Evolutionary conservation across 2,329 filamentous ascomycete species (phyloP), one percentile per base, ranked within the genome.

Genomic region (Pseudogymnoascus sp.): DNA sequence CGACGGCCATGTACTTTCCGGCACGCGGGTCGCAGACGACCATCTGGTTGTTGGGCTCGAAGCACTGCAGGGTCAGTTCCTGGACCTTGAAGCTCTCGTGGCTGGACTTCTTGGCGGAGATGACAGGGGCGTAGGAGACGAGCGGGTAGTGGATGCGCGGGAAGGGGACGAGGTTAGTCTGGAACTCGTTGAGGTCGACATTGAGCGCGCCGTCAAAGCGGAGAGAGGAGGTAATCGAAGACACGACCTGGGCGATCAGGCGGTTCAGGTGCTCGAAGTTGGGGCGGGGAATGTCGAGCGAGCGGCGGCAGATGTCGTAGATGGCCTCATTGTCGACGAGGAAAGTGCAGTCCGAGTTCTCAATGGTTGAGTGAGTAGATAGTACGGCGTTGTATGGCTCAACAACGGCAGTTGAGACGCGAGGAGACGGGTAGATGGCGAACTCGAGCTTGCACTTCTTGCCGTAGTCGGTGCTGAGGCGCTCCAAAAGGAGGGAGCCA

Each of bases 401-500:
- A 36, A 88, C 85, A 38, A 88, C 83, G n/a, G 84, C 84, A 61
- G 83, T 87, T 19, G 83, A 83, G 61, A 86, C 82, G 66, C 82
- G 81, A 59, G 85, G 84, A 62, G 84, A 82, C 62, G 85, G 85
- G 73, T 87, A 88, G 62, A 87, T 81, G 64, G 84, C 79, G 70
- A 87, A 87, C 71, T 87, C 84, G 62, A 87, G 81, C 77, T 87
- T 87, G 70, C 79, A 85, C 77, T 87, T 88, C 79, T 87, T 87
- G 74, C 82, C 83, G 71, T 85, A 88, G 71, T 87, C 84, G 67
- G 81, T 80, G 59, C 84, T 82, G 61, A 88, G 79, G 67, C 83
- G 82, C 73, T 88, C 85, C 58, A 87, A 78, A 65, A 88, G 77
- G 45, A 88, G 79, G 62, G 84, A 83, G 69, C 85, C 85, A 67